Percentiles rank a stretch among this genome's conserved stretches.
These are phyloP conservation scores for Penicillium sp. DNA, from an alignment of 2,329 filamentous ascomycete species.

Conservation along the genomic window DNA sequence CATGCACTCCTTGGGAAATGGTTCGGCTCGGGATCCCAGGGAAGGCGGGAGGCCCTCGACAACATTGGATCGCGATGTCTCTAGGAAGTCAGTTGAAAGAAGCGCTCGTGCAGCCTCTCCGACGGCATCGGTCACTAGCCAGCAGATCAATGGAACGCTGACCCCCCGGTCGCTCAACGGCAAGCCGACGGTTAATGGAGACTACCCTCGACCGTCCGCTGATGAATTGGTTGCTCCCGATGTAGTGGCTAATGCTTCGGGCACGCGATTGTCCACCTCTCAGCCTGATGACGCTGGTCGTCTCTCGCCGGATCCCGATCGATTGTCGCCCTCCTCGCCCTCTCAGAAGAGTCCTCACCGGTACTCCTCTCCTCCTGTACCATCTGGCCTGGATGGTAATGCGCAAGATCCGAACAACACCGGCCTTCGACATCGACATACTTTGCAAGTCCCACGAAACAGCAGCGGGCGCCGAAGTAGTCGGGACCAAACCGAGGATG, in stretches of 20 bases:
- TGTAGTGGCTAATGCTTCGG: too few species aligned
- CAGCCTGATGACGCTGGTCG: conserved; percentile 26
- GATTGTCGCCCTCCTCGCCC: too few species aligned
- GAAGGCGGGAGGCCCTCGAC: too few species aligned
- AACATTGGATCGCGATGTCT: too few species aligned
- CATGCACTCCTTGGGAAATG: conserved; percentile 41
- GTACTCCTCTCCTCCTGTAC: conserved; percentile 44
- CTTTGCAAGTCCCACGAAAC: conserved; percentile 71
- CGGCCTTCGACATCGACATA: conserved; percentile 71
- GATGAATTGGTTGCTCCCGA: too few species aligned
- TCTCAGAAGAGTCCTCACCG: too few species aligned
- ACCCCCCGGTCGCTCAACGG: conserved; percentile 22
- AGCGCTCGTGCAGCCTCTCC: conserved; percentile 21
- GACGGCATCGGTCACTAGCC: conserved; percentile 18
- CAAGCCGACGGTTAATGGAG: conserved; percentile 28
- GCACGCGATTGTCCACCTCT: conserved; percentile 26
- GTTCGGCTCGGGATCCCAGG: conserved; percentile 26
- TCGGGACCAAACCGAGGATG: conserved; percentile 60
- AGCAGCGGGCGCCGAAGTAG: conserved; percentile 52
- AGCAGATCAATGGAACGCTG: conserved; percentile 23
- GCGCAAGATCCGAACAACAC: conserved; percentile 49
- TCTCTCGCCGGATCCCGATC: conserved; percentile 26
- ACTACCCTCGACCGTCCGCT: conserved; percentile 24
- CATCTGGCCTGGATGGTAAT: conserved; percentile 48
- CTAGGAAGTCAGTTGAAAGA: too few species aligned